Base-by-base conservation (phyloP, 2,329 filamentous ascomycete genomes). In the Chaetomium strumarium region DNA sequence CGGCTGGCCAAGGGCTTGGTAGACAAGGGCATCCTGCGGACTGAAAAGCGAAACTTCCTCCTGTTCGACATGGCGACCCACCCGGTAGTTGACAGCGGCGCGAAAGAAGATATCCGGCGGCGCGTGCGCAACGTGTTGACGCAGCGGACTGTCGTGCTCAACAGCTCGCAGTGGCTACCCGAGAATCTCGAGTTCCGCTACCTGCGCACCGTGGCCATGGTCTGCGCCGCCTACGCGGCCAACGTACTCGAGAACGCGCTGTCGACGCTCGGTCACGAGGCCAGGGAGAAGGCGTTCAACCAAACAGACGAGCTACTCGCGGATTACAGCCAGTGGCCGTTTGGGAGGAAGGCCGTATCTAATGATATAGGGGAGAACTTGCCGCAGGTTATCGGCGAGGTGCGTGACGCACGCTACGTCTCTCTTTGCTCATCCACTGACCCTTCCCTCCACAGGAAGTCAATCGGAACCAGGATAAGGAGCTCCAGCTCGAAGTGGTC, bases 31-130 rank as follows among this genome's bases (percentile, higher is more conserved):
- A 96, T 99, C 68, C 82, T 99, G 53, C 89, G 93, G 64, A 99
- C 93, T 56, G 93, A 99, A 73, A 99, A 99, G 78, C 90, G 90
- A 73, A 99, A 99, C 77, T 99, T 99, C 76, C 81, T 99, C 60
- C 87, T 99, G 59, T 99, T 99, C 77, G 93, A 99, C 75, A 99
- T 99, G 93, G 93, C 93, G 53, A 99, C 93, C 59, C 93, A 99
- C 70, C 93, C 93, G 39, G 91, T 99, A 53, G 92, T 90, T 59
- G 93, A 99, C 66, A 88, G 90, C 60, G 92, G 90, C 65, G 93
- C 93, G 65, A 99, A 99, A 76, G 93, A 97, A 67, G 93, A 99
- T 75, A 93, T 99, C 65, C 83, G 93, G 64, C 84, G 88, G 67
- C 86, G 93, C 63, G 92, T 97, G 60, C 86, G 92, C 67, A 95